phyloP scores from a whole-genome alignment of 306 rosid species.

The Begonia loranthoides region DNA sequence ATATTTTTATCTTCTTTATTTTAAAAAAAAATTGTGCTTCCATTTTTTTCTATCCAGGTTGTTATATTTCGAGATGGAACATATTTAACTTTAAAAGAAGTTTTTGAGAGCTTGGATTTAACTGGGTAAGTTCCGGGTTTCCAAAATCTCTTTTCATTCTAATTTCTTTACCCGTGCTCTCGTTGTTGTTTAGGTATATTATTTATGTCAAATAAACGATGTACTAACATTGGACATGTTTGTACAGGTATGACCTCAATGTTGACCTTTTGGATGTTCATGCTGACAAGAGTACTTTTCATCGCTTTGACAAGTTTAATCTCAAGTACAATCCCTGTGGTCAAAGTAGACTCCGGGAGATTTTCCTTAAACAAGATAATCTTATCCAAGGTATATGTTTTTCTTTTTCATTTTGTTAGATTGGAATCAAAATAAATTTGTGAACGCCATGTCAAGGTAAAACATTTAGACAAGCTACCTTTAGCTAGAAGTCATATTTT shows the following conservation, averaged over 20 bases:
- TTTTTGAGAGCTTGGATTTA: conserved; percentile 93
- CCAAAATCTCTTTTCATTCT: conserved; percentile 1
- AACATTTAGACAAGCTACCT: too few relatives aligned
- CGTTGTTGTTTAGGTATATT: neutral
- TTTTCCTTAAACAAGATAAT: conserved; percentile 94
- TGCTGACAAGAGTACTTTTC: conserved; percentile 99
- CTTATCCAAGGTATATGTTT: conserved; percentile 76
- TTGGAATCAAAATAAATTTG: too few relatives aligned
- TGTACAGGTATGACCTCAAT: conserved; percentile 84
- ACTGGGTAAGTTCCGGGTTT: conserved; percentile 41
- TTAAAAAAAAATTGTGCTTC: neutral
- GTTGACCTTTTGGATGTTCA: conserved; percentile 99
- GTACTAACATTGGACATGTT: conserved; percentile 15
- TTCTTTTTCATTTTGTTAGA: too few relatives aligned
- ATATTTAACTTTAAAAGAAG: conserved; percentile 94
- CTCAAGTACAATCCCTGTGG: conserved; percentile 98
- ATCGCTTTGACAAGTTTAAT: conserved; percentile 97
- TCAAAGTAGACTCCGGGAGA: conserved; percentile 99
- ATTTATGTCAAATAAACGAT: conserved; percentile 1
- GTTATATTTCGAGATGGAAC: conserved; percentile 99
- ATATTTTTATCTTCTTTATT: conserved; percentile 2
- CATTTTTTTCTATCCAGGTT: conserved; percentile 40
- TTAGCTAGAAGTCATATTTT: too few relatives aligned
- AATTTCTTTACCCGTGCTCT: conserved; percentile 1
- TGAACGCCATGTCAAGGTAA: too few relatives aligned